Evolutionary conservation across 1,284 basidiomycete species (phyloP).

Genomic region (Apiotrichum akiyoshidainum): DNA sequence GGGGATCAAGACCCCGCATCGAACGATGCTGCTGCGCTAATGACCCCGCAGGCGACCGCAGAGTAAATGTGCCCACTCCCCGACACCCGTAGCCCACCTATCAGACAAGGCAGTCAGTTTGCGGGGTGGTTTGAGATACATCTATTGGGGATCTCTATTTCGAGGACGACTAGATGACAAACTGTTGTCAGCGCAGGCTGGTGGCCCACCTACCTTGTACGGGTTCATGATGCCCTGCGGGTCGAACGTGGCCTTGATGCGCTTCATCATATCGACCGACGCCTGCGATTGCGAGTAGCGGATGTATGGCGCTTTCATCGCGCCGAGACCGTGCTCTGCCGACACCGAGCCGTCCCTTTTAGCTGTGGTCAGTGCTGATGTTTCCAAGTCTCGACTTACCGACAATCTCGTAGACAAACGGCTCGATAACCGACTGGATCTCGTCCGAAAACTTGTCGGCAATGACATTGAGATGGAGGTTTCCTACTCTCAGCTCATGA

Average conservation of each 20-base stretch:
- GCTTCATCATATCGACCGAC: slow-evolving; percentile 84
- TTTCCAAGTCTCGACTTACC: slow-evolving; percentile 30
- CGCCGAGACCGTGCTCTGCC: slow-evolving; percentile 89
- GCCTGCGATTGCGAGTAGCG: slow-evolving; percentile 78
- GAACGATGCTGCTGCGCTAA: no score
- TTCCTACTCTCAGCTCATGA: slow-evolving; percentile 51
- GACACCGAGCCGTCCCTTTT: slow-evolving; percentile 81
- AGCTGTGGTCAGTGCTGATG: slow-evolving; percentile 24
- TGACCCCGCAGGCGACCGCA: no score
- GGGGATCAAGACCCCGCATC: no score
- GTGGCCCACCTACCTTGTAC: no score
- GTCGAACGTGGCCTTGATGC: slow-evolving; percentile 87
- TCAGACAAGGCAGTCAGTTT: no score
- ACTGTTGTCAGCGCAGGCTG: no score
- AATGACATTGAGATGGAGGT: slow-evolving; percentile 92
- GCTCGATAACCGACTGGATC: slow-evolving; percentile 83
- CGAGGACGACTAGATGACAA: no score
- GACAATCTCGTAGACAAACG: slow-evolving; percentile 92
- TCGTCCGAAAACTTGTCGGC: slow-evolving; percentile 77
- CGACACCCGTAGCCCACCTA: no score
- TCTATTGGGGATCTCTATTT: no score
- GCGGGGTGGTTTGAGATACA: no score
- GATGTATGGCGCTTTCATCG: slow-evolving; percentile 90
- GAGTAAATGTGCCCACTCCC: no score
- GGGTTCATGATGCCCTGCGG: slow-evolving; percentile 78